Percentiles rank a stretch among this genome's conserved stretches.
Conservation (phyloP, 2,329 filamentous ascomycete genomes). For the Cladophialophora carrionii region DNA sequence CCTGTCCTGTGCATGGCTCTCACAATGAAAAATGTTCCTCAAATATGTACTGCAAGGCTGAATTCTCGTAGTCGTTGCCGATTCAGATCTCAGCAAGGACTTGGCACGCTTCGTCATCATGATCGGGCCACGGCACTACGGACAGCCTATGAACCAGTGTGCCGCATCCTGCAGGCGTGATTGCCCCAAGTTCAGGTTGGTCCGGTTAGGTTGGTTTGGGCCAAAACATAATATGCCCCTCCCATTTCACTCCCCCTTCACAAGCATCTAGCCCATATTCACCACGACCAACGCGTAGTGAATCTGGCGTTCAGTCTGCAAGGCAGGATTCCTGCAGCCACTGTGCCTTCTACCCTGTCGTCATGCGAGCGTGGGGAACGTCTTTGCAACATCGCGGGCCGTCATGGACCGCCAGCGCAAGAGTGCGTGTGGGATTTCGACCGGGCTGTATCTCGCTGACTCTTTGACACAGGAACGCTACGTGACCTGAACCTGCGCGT, state of each 20-base stretch:
- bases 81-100: background rate
- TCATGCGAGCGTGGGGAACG: slow-evolving; percentile 36
- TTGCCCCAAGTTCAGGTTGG: background rate
- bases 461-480: slow-evolving; percentile 73
- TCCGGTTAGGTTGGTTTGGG: background rate
- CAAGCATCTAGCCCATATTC: slow-evolving; percentile 9
- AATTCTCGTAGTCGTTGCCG: background rate
- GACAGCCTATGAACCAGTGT: background rate
- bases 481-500: slow-evolving; percentile 83
- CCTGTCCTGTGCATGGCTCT: background rate
- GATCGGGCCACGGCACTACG: slow-evolving; percentile 9
- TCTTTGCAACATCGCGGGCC: slow-evolving; percentile 36
- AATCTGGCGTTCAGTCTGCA: slow-evolving; percentile 18
- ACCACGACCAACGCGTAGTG: slow-evolving; percentile 18
- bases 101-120: slow-evolving; percentile 23
- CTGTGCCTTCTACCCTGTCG: slow-evolving; percentile 25
- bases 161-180: slow-evolving; percentile 7
- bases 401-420: slow-evolving; percentile 56
- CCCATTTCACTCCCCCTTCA: slow-evolving; percentile 7
- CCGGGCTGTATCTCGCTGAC: slow-evolving; percentile 15
- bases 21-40: background rate
- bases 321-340: slow-evolving; percentile 26
- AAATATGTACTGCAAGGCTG: background rate
- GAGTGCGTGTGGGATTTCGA: slow-evolving; percentile 44
- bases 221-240: slow-evolving; percentile 23